Percentiles rank a stretch among this genome's conserved stretches.
Evolutionary conservation across 2,329 filamentous ascomycete species (phyloP).

Genomic region (Colletotrichum truncatum): DNA sequence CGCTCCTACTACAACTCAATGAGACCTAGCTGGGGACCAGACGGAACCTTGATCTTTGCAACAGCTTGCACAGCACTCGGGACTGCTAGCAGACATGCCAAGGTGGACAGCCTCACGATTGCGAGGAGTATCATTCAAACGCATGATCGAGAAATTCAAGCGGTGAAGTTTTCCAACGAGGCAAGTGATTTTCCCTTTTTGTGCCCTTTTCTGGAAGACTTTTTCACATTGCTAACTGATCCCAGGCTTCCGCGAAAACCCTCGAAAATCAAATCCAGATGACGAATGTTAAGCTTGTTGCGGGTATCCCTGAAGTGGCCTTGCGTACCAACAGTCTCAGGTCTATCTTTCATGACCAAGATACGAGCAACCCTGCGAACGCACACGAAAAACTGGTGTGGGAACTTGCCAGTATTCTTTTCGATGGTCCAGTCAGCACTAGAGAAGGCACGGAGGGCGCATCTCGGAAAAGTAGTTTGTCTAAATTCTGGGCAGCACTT

Average conservation of each 20-base stretch:
- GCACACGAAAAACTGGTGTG: conserved; percentile 80
- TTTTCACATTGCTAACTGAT: conserved; percentile 33
- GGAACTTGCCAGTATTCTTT: conserved; percentile 87
- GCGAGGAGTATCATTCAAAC: conserved; percentile 68
- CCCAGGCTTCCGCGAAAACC: conserved; percentile 63
- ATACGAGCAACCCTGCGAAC: conserved; percentile 52
- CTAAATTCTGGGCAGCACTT: conserved; percentile 71
- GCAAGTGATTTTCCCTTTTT: conserved; percentile 46
- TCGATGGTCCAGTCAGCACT: conserved; percentile 71
- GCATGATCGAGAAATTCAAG: conserved; percentile 70
- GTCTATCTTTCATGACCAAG: conserved; percentile 51
- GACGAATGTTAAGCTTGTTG: conserved; percentile 61
- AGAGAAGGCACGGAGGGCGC: conserved; percentile 48
- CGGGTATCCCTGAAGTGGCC: conserved; percentile 68
- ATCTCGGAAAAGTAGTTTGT: conserved; percentile 71
- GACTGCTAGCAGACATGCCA: conserved; percentile 34
- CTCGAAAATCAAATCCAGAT: conserved; percentile 64
- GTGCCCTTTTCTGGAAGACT: no score
- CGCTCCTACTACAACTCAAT: conserved; percentile 76
- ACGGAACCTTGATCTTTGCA: conserved; percentile 75
- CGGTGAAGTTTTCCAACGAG: conserved; percentile 70
- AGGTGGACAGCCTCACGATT: conserved; percentile 61
- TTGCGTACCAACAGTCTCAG: conserved; percentile 49
- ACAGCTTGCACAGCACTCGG: conserved; percentile 35
- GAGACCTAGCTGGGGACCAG: conserved; percentile 82